These are phyloP conservation scores for Neurospora sp. DNA, from an alignment of 495 filamentous ascomycete genomes.

Conservation along the genomic window DNA sequence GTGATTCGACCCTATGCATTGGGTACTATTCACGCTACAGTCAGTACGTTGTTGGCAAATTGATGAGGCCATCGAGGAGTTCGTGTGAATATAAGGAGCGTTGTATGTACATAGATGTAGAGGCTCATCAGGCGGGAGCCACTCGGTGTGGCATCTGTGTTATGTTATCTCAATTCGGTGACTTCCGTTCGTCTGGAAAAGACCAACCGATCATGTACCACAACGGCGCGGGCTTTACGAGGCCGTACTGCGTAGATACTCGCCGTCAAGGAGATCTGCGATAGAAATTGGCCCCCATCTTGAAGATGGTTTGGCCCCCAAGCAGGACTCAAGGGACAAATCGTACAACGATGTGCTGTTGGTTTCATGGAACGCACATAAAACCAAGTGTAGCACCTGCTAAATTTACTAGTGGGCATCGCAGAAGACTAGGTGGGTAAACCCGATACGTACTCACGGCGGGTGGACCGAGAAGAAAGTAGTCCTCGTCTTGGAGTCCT, in stretches of 20 bases:
- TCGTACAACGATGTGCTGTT: background rate
- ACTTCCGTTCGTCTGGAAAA: background rate
- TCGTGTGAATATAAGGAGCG: background rate
- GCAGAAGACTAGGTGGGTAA: background rate
- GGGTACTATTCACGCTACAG: background rate
- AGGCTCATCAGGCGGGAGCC: background rate
- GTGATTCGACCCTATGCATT: background rate
- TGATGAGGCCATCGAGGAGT: background rate
- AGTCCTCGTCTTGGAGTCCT: background rate
- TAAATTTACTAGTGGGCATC: background rate
- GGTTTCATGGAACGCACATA: background rate
- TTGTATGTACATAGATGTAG: background rate
- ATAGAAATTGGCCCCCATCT: background rate
- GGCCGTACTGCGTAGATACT: background rate
- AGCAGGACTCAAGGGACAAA: background rate
- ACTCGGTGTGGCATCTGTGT: background rate
- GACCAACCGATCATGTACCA: background rate
- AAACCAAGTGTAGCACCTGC: background rate
- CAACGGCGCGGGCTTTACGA: background rate
- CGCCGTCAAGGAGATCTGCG: background rate
- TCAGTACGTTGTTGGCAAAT: background rate
- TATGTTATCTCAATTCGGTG: background rate
- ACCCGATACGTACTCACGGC: background rate
- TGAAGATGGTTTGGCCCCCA: background rate
- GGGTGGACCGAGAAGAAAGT: background rate